A percentile compares a stretch with the other conserved stretches of the same genome.
phyloP scores from a whole-genome alignment of 371 early-diverging fungal species.

The Basidiobolus meristosporus region DNA sequence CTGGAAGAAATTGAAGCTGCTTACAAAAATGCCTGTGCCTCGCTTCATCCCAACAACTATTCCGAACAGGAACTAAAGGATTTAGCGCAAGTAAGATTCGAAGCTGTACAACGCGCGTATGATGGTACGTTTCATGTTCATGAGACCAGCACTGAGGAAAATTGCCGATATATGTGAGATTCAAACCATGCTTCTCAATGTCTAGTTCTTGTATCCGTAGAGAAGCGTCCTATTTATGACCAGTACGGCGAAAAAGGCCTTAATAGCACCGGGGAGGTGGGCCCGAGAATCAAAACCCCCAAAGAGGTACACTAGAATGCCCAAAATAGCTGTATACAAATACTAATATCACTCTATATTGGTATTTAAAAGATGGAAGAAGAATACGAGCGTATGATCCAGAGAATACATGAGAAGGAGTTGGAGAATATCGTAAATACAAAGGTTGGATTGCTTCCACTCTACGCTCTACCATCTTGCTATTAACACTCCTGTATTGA shows the following conservation, averaged over 20 bases:
- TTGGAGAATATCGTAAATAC: too few species aligned
- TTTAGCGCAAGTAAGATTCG: slow-evolving; percentile 58
- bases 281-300: slow-evolving; percentile 50
- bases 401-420: too few species aligned
- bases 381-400: slow-evolving; percentile 72
- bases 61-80: slow-evolving; percentile 19
- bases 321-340: background rate
- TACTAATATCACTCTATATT: background rate
- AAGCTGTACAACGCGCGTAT: slow-evolving; percentile 66
- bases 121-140: slow-evolving; percentile 72
- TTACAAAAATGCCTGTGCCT: slow-evolving; percentile 58
- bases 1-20: slow-evolving; percentile 70
- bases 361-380: slow-evolving; percentile 32
- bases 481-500: too few species aligned
- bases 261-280: slow-evolving; percentile 52
- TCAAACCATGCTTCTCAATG: background rate
- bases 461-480: too few species aligned
- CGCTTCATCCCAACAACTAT: slow-evolving; percentile 84
- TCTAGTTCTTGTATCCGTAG: slow-evolving; percentile 59
- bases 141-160: too few species aligned
- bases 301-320: slow-evolving; percentile 29
- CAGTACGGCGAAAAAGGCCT: slow-evolving; percentile 78
- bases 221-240: slow-evolving; percentile 76
- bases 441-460: too few species aligned
- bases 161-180: too few species aligned